These are phyloP conservation scores for Elsinoe necatrix DNA, from an alignment of 2,329 filamentous ascomycete species.

Conservation along the genomic window DNA sequence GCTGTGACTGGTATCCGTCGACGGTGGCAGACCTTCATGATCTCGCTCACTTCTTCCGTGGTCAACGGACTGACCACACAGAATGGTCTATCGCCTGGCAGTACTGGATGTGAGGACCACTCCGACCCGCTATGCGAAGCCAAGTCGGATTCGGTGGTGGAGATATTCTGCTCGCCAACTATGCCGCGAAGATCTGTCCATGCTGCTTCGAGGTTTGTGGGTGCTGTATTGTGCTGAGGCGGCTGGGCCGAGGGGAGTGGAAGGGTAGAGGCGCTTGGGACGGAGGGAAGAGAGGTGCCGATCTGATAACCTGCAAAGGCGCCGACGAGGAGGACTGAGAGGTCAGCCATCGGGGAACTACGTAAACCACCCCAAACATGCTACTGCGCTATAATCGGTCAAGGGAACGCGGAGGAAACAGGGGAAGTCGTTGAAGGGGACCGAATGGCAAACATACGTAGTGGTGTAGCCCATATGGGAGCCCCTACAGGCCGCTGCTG, in stretches of 20 bases:
- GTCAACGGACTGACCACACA: slow-evolving; percentile 66
- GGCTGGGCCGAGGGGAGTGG: slow-evolving; percentile 41
- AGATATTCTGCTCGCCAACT: slow-evolving; percentile 55
- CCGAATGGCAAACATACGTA: slow-evolving; percentile 21
- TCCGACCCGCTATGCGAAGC: slow-evolving; percentile 52
- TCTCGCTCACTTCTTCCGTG: slow-evolving; percentile 74
- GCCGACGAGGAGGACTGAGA: slow-evolving; percentile 43
- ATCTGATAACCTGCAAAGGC: slow-evolving; percentile 48
- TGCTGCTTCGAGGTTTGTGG: slow-evolving; percentile 53
- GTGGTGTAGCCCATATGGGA: slow-evolving; percentile 26
- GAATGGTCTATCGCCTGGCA: slow-evolving; percentile 39
- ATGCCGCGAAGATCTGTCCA: slow-evolving; percentile 56
- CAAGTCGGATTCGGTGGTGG: slow-evolving; percentile 46
- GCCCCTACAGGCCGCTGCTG: slow-evolving; percentile 24
- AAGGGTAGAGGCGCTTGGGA: slow-evolving; percentile 46
- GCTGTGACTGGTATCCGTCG: slow-evolving; percentile 76
- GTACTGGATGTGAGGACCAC: slow-evolving; percentile 49
- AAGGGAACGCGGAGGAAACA: too few species aligned
- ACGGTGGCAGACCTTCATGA: slow-evolving; percentile 82
- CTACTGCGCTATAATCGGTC: too few species aligned
- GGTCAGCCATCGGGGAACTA: too few species aligned
- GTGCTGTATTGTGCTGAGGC: slow-evolving; percentile 48
- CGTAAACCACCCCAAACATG: too few species aligned
- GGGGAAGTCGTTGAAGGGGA: not conserved
- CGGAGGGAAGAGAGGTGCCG: slow-evolving; percentile 42